These are phyloP conservation scores for Fusarium tupiense DNA, from an alignment of 2,329 filamentous ascomycete species.

Conservation along the genomic window DNA sequence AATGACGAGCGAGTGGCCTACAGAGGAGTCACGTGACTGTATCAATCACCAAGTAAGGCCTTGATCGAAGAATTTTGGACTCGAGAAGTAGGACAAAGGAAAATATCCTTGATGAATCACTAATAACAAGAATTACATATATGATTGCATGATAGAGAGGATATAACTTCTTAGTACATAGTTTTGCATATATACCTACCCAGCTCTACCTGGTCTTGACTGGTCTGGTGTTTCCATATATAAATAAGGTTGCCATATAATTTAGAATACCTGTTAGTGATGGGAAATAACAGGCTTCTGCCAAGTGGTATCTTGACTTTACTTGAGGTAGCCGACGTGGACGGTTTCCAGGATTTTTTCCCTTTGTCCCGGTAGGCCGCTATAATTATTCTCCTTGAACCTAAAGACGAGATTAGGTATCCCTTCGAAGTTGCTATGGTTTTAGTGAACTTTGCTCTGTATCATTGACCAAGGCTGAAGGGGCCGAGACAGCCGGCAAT, in stretches of 20 bases:
- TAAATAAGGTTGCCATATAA: not conserved
- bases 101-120: not conserved
- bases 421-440: not conserved
- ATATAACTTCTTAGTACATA: not conserved
- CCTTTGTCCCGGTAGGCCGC: not conserved
- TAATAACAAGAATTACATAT: not conserved
- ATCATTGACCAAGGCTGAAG: constrained; percentile 7
- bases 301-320: not conserved
- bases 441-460: constrained; percentile 4
- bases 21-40: constrained; percentile 16
- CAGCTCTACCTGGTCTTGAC: not conserved
- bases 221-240: not conserved
- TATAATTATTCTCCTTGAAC: not conserved
- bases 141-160: not conserved
- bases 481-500: constrained; percentile 23
- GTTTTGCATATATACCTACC: not conserved
- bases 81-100: not conserved
- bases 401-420: not conserved
- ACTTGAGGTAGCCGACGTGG: not conserved
- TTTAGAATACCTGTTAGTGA: not conserved
- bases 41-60: not conserved
- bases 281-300: not conserved
- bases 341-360: not conserved
- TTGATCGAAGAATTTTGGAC: not conserved
- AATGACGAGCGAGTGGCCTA: constrained; percentile 18